Base-by-base conservation (phyloP, 2,329 filamentous ascomycete species). In the Phialophora macrospora region DNA sequence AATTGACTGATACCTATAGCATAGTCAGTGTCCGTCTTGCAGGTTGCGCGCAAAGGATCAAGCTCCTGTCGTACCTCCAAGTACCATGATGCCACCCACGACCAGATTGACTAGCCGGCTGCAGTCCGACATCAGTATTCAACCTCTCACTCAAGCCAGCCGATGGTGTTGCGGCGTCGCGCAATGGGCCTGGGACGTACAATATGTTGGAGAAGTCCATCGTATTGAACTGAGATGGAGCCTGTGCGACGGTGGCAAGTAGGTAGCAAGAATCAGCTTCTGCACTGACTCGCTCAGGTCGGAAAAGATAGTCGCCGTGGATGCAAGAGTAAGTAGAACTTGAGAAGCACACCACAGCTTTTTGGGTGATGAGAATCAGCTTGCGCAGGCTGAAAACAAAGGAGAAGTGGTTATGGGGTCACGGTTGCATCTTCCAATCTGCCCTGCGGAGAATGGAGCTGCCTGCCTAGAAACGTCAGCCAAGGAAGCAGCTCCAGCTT, bases 121-220 rank as follows among this genome's bases (percentile, higher is more conserved):
- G 77, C 66, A 48, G 59, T 54, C 52, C 48, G 24, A 28, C 24
- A 54, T 66, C 55, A 69, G 62, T 38, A 52, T 48, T 22, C 55
- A 17, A n/a, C 6, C 44, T 51, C 41, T 11, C 5, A 22, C 48
- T 26, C 7, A 51, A 26, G 48, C 20, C 14, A 17, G 12, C 20
- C 9, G 20, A 24, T 26, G 48, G 38, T 8, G 17, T 20, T 46
- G 38, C 48, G 49, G 17, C 38, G n/a, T 44, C 38, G 56, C 56
- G 51, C 20, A 20, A 22, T 12, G 60, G 22, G 22, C 64, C 60
- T 69, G 64, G 62, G 69, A 85, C 91, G 82, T 85, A 96, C 92
- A 96, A 96, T 78, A 88, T 89, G 81, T 96, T 92, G 70, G 92
- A 94, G 83, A 93, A 91, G 80, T 97, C 93, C 92, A 97, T 96